Evolutionary conservation across 495 filamentous ascomycete species (phyloP).

Genomic region (Podospora tetraspora): DNA sequence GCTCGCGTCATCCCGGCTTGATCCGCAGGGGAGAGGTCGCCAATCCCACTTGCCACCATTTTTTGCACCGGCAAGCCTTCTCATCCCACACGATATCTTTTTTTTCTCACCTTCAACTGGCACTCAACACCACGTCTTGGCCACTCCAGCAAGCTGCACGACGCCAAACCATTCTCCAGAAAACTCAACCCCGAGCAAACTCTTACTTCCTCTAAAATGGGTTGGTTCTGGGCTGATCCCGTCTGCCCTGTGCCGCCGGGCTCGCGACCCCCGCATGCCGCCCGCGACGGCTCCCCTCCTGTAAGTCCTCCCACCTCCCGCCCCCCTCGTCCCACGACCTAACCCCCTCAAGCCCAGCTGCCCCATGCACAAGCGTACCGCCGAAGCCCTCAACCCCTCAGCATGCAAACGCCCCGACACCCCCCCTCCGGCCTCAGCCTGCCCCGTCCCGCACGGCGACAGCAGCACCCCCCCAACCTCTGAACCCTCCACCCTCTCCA

Average conservation of each 20-base stretch:
- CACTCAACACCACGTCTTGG: neutral
- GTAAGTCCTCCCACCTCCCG: constrained; percentile 49
- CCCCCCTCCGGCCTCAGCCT: constrained; percentile 37
- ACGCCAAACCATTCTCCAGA: neutral
- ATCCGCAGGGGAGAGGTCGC: constrained; percentile 6
- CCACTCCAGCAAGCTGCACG: neutral
- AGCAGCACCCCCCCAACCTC: neutral
- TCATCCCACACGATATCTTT: constrained; percentile 9
- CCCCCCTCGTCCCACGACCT: constrained; percentile 4
- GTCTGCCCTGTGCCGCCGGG: constrained; percentile 21
- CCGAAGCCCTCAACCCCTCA: constrained; percentile 40
- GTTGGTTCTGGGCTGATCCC: constrained; percentile 97
- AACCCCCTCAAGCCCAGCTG: constrained; percentile 64
- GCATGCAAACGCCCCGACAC: constrained; percentile 32
- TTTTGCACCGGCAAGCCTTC: neutral
- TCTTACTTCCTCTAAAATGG: constrained; percentile 52
- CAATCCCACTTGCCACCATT: neutral
- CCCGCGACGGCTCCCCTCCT: constrained; percentile 52
- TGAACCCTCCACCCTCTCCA: constrained; percentile 53
- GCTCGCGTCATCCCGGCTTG: constrained; percentile 16
- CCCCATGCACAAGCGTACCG: constrained; percentile 74
- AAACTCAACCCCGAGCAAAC: neutral
- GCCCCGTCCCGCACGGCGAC: constrained; percentile 45
- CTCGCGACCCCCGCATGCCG: constrained; percentile 22
- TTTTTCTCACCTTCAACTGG: constrained; percentile 13